Base-by-base conservation (phyloP, 768 basidiomycete genomes). In the Mycena chlorophos region DNA sequence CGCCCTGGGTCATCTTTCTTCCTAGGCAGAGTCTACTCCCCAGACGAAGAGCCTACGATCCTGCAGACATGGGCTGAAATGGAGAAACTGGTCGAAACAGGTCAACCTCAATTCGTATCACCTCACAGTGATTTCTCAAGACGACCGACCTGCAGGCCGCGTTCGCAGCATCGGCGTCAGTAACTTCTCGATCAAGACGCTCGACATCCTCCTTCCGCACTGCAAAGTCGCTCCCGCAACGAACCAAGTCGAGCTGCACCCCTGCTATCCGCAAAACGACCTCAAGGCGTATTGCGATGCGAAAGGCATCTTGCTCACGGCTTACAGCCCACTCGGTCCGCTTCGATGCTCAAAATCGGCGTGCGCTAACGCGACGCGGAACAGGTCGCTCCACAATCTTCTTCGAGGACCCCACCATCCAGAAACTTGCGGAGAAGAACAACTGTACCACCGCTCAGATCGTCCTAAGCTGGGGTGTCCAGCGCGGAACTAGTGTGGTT, bases 381-480 rank as follows among this genome's bases (percentile, higher is more conserved):
- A 6, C 34, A 69, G 65, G 68, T 20, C 61, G 65, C 31, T 65
- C 63, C 8, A 57, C 60, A 5, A 62, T 68, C 17, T 71, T 66
- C 58, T 69, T 77, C 46, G 66, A 68, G 17, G 69, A 79, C 54
- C 53, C 68, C 2, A 66, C 60, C 13, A 54, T 79, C 45, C 49
- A 57, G 13, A 51, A 39, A 1, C 62, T 80, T 8, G 76, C 78
- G 1, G 57, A 68, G 19, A 73, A 73, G 49, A 60, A 72, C 46
- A 56, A 62, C 28, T 64, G 63, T 16, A 71, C 75, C 1, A 62
- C 72, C 2, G 81, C 84, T 3, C 83, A 86, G 65, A 76, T 87
- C 19, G 65, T 86, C 26, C 70, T 88, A 17, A 75, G 81, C 58
- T 88, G 87, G 87, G 82, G 79, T 5, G 81, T 81, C 16, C 83